Conservation (phyloP, 352 stramenopile species). For the Globisporangium spiculum region DNA sequence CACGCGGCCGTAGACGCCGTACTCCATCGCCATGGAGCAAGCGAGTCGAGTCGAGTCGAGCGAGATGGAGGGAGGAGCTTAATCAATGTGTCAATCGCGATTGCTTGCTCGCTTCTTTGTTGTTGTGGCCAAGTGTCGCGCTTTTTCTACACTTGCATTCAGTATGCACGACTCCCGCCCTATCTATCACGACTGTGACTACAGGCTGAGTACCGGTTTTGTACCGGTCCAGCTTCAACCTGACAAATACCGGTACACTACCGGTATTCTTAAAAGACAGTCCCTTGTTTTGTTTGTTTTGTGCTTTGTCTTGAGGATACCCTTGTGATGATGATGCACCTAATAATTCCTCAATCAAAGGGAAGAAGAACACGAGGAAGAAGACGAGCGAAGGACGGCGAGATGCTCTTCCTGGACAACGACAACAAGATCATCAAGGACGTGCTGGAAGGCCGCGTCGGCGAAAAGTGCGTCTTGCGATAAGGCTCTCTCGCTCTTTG, state of each 20-base stretch:
- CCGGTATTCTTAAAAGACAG: not conserved
- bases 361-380: conserved; percentile 24
- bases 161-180: not conserved
- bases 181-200: not conserved
- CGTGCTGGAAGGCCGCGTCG: conserved; percentile 67
- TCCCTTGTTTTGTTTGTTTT: not conserved
- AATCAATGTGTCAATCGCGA: conserved; percentile 1
- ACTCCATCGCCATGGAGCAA: conserved; percentile 34
- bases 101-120: not conserved
- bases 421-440: conserved; percentile 90
- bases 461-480: conserved; percentile 50
- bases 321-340: not conserved
- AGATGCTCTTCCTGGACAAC: conserved; percentile 82
- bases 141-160: conserved; percentile 7
- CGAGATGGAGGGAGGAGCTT: not conserved
- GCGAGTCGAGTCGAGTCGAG: not conserved
- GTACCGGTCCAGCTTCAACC: conserved; percentile 20
- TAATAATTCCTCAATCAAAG: conserved; percentile 11
- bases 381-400: conserved; percentile 3
- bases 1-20: conserved; percentile 69
- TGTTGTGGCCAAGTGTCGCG: not conserved
- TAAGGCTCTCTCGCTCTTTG: not conserved
- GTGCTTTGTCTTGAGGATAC: not conserved
- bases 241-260: conserved; percentile 12
- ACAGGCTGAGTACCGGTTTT: not conserved